These are phyloP conservation scores for Echites panduratus DNA, from an alignment of 257 asterid genomes.

Conservation along the genomic window DNA sequence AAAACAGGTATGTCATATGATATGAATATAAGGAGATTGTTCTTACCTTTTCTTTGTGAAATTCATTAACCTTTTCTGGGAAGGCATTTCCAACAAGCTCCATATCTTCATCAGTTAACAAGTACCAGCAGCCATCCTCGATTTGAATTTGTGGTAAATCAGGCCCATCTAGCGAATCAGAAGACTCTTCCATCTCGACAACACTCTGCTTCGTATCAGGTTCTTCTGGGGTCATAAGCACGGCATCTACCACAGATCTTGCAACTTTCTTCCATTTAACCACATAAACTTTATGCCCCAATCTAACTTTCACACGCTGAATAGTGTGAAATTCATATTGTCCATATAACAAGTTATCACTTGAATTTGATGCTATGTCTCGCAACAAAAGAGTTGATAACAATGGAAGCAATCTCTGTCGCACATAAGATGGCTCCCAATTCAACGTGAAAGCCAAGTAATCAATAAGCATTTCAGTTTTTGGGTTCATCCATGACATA, in stretches of 20 bases:
- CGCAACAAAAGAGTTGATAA: slow-evolving; percentile 69
- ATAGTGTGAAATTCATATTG: slow-evolving; percentile 72
- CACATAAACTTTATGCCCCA: slow-evolving; percentile 57
- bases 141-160: slow-evolving; percentile 46
- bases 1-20: not conserved
- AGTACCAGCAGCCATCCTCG: slow-evolving; percentile 45
- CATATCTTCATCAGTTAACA: slow-evolving; percentile 79
- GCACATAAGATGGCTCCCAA: slow-evolving; percentile 91
- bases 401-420: slow-evolving; percentile 73
- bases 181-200: slow-evolving; percentile 42
- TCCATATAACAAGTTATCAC: slow-evolving; percentile 41
- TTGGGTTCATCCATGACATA: slow-evolving; percentile 58
- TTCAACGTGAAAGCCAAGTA: slow-evolving; percentile 59
- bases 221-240: slow-evolving; percentile 31
- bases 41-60: slow-evolving; percentile 61
- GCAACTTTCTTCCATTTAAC: slow-evolving; percentile 71
- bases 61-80: slow-evolving; percentile 52
- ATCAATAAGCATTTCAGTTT: slow-evolving; percentile 61
- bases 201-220: slow-evolving; percentile 28
- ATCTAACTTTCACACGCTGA: slow-evolving; percentile 70
- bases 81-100: slow-evolving; percentile 73
- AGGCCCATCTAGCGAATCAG: slow-evolving; percentile 45
- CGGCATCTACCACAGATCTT: slow-evolving; percentile 24
- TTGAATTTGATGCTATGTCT: slow-evolving; percentile 48
- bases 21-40: slow-evolving; percentile 1